Conservation (phyloP, 2,329 filamentous ascomycete species). For the Paraphoma chrysanthemicola region DNA sequence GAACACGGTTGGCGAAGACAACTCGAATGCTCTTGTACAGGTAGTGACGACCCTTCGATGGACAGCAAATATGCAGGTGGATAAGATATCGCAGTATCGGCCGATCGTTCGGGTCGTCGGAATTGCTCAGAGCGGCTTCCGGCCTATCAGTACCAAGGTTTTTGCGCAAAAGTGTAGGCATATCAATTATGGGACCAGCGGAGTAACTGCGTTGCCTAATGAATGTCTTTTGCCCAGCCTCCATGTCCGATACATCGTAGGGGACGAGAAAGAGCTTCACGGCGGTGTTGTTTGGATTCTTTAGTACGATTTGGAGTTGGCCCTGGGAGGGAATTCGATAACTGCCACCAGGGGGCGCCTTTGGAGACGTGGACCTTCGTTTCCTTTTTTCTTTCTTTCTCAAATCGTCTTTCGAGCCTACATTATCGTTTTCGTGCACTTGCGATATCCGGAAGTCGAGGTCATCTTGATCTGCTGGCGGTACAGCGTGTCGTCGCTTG, state of each 20-base stretch:
- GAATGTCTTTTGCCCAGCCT: conserved; percentile 92
- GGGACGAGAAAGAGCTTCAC: conserved; percentile 95
- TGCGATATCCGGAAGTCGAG: conserved; percentile 27
- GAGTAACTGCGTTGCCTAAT: conserved; percentile 94
- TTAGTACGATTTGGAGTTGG: conserved; percentile 95
- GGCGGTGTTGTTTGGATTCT: conserved; percentile 97
- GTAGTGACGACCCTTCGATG: conserved; percentile 82
- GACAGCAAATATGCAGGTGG: conserved; percentile 91
- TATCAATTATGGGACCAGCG: conserved; percentile 81
- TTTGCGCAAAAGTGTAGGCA: conserved; percentile 58
- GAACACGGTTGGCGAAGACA: conserved; percentile 95
- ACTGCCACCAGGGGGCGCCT: conserved; percentile 81
- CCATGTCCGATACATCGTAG: conserved; percentile 92
- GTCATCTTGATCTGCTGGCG: conserved; percentile 33
- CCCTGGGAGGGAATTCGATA: conserved; percentile 95
- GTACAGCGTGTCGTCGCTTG: conserved; percentile 43
- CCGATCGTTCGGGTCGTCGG: conserved; percentile 63
- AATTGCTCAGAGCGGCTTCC: conserved; percentile 59
- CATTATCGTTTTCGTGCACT: conserved; percentile 18
- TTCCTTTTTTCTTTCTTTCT: conserved; percentile 64
- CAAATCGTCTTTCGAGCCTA: conserved; percentile 39
- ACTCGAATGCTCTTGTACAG: conserved; percentile 92
- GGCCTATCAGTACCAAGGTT: conserved; percentile 61
- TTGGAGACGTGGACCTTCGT: conserved; percentile 62
- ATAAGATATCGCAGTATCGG: conserved; percentile 87